Evolutionary conservation across 352 stramenopile genomes (phyloP), one percentile per base, ranked within the genome.

Genomic region (Phytophthora hibernalis): DNA sequence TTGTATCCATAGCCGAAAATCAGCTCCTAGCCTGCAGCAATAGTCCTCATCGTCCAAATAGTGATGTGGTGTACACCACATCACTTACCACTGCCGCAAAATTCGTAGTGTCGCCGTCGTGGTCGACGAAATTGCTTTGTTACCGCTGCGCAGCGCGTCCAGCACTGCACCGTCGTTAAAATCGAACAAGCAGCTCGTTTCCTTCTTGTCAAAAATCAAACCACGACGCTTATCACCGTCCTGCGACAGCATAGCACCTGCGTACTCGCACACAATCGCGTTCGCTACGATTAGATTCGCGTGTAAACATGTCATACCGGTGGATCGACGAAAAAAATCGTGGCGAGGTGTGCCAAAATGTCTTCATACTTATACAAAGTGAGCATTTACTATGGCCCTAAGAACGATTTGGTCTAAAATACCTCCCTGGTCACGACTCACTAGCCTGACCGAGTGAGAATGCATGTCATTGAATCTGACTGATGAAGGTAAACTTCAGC

Each of bases 101-200:
- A 56, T 98, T 98, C 0, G 87, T 80, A 0, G 70, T 55, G 1
- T 80, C 74, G 10, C 60, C 55, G 0, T 68, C 61, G 62, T 98
- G 91, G 65, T 97, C 96, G 12, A 89, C 82, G 58, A 96, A 98
- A 53, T 95, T 90, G 54, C 82, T 92, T 98, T 97, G 79, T 98
- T 98, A 20, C 96, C 93, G 30, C 88, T 89, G 24, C 88, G 83
- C 22, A 92, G 40, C 11, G 93, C 92, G 64, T 98, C 95, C 22
- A 98, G 65, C 22, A 92, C 83, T 21, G 78, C 81, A 28, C 98
- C 93, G 10, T 89, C 85, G 51, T 93, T 97, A 37, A 98, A 55
- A 70, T 98, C 92, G 66, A 98, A 98, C 20, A 98, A 54, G 58
- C 96, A 98, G 18, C 78, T 89, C 65, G 79, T 86, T 54, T 90